Evolutionary conservation across 768 basidiomycete species (phyloP), one percentile per base, ranked within the genome.

Genomic region (Lyophyllum shimeji): DNA sequence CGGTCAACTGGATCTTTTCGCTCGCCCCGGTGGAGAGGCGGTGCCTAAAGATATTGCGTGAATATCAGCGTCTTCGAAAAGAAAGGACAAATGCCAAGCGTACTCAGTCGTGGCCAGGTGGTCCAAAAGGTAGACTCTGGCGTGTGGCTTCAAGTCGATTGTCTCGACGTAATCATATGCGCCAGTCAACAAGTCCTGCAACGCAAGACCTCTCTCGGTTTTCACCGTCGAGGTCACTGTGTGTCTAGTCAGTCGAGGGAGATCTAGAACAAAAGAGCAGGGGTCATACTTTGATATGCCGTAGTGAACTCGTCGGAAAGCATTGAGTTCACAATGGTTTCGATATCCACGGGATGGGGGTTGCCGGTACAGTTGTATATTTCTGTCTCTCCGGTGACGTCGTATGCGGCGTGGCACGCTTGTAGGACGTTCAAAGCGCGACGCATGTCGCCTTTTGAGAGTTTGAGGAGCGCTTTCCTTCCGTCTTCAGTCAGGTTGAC

Each of bases 401-500:
- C 93, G 68, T 98, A 99, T 3, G 96, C 97, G 15, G 97, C 95
- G 69, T 98, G 94, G 66, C 97, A 99, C 0, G 97, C 97, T 74
- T 99, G 97, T 18, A 99, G 77, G 25, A 99, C 89, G 67, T 97
- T 98, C 17, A 99, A 77, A 1, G 95, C 97, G 57, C 97, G 78
- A 57, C 97, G 85, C 97, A 99, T 99, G 70, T 99, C 97, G 29
- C 97, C 97, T 63, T 87, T 89, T 0, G 92, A 95, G n/a, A 99
- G 82, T 67, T 93, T 98, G 18, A 99, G 77, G 31, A 99, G 75
- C 1, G 97, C 96, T 44, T 84, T 80, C 71, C 87, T 90, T 15
- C 97, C 97, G 55, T 96, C 94, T 0, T 82, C 77, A 0, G 90
- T 91, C 27, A 98, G 62, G 52, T 92, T 90, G 52, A 95, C 93